phyloP scores from a whole-genome alignment of 805 yeast genomes.

The Ogataea thermomethanolica region DNA sequence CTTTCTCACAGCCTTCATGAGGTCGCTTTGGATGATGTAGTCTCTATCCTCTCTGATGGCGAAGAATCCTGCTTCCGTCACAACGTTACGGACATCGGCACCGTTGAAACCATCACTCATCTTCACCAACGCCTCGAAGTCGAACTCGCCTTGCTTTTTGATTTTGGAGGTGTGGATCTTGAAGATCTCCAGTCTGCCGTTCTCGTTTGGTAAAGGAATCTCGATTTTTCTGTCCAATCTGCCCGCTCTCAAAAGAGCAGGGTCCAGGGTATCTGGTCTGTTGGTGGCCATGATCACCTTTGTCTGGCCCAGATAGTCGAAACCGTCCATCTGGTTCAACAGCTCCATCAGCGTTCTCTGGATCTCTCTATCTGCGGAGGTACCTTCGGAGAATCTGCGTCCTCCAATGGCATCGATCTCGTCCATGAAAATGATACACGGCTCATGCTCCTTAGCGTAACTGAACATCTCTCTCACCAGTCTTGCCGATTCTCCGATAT shows the following conservation, averaged over 20 bases:
- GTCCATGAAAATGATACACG: constrained; percentile 97
- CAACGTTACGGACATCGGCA: constrained; percentile 94
- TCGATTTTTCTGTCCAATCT: constrained; percentile 95
- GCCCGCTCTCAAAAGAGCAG: constrained; percentile 96
- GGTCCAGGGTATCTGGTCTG: constrained; percentile 96
- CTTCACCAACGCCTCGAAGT: constrained; percentile 94
- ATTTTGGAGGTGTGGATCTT: constrained; percentile 88
- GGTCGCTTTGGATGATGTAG: constrained; percentile 85
- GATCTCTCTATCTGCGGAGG: constrained; percentile 97
- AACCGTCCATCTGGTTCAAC: constrained; percentile 97
- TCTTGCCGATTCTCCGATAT: constrained; percentile 96
- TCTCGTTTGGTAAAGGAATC: constrained; percentile 93
- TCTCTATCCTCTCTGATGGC: constrained; percentile 98
- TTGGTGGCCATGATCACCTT: constrained; percentile 99
- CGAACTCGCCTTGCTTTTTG: constrained; percentile 90
- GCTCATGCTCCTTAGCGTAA: constrained; percentile 96
- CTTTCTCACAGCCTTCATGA: constrained; percentile 97
- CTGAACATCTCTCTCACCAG: constrained; percentile 97
- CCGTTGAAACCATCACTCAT: constrained; percentile 99
- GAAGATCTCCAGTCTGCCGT: constrained; percentile 88
- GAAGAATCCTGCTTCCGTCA: constrained; percentile 98
- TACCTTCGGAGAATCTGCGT: constrained; percentile 94
- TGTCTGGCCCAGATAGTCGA: constrained; percentile 93
- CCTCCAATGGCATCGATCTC: constrained; percentile 99
- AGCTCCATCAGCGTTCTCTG: constrained; percentile 97